Percentiles rank a stretch among this genome's conserved stretches.
Evolutionary conservation across 345 rosid species (phyloP).

Genomic region (Geranium brycei): DNA sequence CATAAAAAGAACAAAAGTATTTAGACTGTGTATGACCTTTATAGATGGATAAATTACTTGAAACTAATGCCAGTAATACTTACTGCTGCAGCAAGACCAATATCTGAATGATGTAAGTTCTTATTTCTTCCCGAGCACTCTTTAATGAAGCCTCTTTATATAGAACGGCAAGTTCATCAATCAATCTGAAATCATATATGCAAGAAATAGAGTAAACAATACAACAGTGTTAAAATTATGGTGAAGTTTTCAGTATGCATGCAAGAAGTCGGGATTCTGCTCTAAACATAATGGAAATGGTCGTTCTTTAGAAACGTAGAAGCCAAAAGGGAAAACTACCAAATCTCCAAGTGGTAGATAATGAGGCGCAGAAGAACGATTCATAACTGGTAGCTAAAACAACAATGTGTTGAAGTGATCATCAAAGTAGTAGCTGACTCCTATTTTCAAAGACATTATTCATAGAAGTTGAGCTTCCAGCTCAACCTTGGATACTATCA

Average conservation of each 20-base stretch:
- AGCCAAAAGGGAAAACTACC: not conserved
- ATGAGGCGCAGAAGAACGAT: too few species aligned
- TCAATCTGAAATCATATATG: conserved; percentile 40
- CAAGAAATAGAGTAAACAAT: not conserved
- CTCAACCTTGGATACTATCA: too few species aligned
- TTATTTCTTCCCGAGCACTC: conserved; percentile 52
- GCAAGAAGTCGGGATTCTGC: not conserved
- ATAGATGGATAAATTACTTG: not conserved
- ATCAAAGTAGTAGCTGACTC: too few species aligned
- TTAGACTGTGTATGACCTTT: not conserved
- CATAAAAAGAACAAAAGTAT: not conserved
- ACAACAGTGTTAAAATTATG: not conserved
- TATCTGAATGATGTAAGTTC: conserved; percentile 35
- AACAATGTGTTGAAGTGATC: too few species aligned
- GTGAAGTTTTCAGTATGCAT: not conserved
- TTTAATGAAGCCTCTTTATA: conserved; percentile 60
- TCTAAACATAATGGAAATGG: not conserved
- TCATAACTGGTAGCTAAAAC: too few species aligned
- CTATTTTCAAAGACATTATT: too few species aligned
- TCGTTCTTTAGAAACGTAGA: not conserved
- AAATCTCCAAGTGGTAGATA: too few species aligned
- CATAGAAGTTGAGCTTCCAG: too few species aligned
- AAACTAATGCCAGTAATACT: conserved; percentile 9
- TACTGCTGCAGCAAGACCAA: conserved; percentile 62
- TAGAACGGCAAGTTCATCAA: conserved; percentile 53